Evolutionary conservation across 1,139 yeast genomes (phyloP), one percentile per base, ranked within the genome.

Genomic region (Geotrichum histeridarum): DNA sequence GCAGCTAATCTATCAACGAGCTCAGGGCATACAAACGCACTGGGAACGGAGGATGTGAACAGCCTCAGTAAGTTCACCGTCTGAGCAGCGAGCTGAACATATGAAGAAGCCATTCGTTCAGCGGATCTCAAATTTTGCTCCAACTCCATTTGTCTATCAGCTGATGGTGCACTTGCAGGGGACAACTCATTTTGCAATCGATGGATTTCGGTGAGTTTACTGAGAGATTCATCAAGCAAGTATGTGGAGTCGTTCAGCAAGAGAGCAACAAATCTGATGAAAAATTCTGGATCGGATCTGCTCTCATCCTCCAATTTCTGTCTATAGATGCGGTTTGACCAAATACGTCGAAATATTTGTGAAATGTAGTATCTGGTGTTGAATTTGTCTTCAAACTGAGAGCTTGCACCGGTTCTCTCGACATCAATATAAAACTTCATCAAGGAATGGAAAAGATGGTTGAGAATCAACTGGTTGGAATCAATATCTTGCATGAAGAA

Each of bases 301-400:
- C 95, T 82, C 67, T 88, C 93, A 55, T 76, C 72, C 42, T 79
- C 79, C 62, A 93, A 78, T 68, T 87, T 94, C 8, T 73, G 69
- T 58, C 86, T 79, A 70, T 87, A 91, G 33, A 74, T 67, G 30
- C 82, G 83, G 62, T 81, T 81, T 58, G 83, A 80, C 95, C 98
- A 93, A 53, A 93, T 74, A 61, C 84, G 83, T 67, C 88, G 93
- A 64, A 94, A 73, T 44, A 94, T 85, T 50, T 82, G 81, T 1
- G 97, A 85, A 46, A 91, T 88, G 67, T 89, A 86, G 69, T 83
- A 93, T 68, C 99, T 79, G 50, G 89, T 82, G 70, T 89, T 91
- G 73, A 94, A 93, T 70, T 93, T 93, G 71, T 93, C 99, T 69
- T 93, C 93, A 68, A 93, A 93, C 70, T 93, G 99, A 0, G 95